phyloP scores from a whole-genome alignment of 176 grass and related monocot species.

The Phragmites australis region DNA sequence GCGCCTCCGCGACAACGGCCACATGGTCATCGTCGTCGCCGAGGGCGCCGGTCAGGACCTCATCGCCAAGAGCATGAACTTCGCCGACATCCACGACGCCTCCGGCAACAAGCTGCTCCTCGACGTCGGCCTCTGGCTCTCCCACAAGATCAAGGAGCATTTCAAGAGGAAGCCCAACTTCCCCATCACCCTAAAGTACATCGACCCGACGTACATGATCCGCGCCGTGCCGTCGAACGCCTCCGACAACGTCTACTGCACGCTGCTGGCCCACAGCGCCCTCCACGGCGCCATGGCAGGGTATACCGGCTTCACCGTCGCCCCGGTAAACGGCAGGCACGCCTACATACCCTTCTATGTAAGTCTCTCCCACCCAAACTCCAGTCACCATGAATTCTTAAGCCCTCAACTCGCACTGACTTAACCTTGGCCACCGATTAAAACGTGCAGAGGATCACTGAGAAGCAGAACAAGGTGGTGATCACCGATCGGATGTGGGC shows the following conservation, averaged over 20 bases:
- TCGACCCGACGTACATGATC: slow-evolving; percentile 97
- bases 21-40: slow-evolving; percentile 94
- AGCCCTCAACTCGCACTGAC: background rate
- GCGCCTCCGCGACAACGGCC: slow-evolving; percentile 74
- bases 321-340: slow-evolving; percentile 77
- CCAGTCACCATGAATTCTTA: background rate
- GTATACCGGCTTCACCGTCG: slow-evolving; percentile 82
- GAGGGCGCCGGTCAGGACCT: slow-evolving; percentile 92
- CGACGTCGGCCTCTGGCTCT: slow-evolving; percentile 86
- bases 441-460: slow-evolving; percentile 70
- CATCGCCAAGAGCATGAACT: slow-evolving; percentile 61
- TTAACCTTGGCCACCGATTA: background rate
- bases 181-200: slow-evolving; percentile 75
- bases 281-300: slow-evolving; percentile 92
- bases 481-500: slow-evolving; percentile 94
- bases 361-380: background rate
- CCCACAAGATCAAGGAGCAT: slow-evolving; percentile 83
- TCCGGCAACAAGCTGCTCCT: slow-evolving; percentile 84
- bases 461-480: slow-evolving; percentile 85
- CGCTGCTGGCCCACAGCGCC: slow-evolving; percentile 82
- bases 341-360: slow-evolving; percentile 84
- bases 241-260: slow-evolving; percentile 86
- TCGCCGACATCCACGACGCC: slow-evolving; percentile 60
- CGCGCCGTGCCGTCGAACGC: slow-evolving; percentile 80
- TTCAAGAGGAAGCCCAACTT: slow-evolving; percentile 56